Evolutionary conservation across 2,329 filamentous ascomycete species (phyloP), one percentile per base, ranked within the genome.

Genomic region (Diaporthe sp.): DNA sequence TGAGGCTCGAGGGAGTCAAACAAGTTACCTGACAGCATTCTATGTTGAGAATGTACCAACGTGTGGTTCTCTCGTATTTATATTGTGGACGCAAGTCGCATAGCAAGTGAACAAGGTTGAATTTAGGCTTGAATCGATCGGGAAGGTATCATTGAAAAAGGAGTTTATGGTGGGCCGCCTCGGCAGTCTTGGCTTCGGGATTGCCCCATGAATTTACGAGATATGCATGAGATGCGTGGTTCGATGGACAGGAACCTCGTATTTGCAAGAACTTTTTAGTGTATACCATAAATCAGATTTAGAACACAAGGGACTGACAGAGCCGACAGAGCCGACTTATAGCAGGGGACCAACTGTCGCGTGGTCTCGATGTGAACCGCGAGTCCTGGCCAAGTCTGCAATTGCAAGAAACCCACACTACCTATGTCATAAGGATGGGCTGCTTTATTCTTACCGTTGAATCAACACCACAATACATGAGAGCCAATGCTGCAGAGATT

Each of bases 71-170:
- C 45, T 30, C 5, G 10, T 67, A 54, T 52, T 33, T 52, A 67
- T 67, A 67, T 10, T 25, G 22, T 28, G 61, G 28, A 19, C 50
- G 45, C 28, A 67, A 5, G n/a, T 28, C 45, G 9, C 45, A 25
- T 25, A 10, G 13, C 1, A 15, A 50, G 45, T 52, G 61, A 52
- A 38, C 45, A 25, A 52, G 45, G 19, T 67, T 67, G 30, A 52
- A 52, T 52, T 47, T 47, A 33, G 58, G 25, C 58, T 61, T 61
- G 58, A 19, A 22, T 45, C 45, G 58, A 64, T 42, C 4, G 19
- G 45, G 64, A 67, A 67, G 64, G 64, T 67, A 38, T 19, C 64
- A 67, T 52, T 45, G 64, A 25, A 52, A 38, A 52, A 38, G 64
- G 64, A 30, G 40, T 25, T 25, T 15, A 30, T 52, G 30, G 64